A percentile compares a stretch with the other conserved stretches of the same genome.
Conservation (phyloP, 257 asterid genomes). For the Lithospermum erythrorhizon region DNA sequence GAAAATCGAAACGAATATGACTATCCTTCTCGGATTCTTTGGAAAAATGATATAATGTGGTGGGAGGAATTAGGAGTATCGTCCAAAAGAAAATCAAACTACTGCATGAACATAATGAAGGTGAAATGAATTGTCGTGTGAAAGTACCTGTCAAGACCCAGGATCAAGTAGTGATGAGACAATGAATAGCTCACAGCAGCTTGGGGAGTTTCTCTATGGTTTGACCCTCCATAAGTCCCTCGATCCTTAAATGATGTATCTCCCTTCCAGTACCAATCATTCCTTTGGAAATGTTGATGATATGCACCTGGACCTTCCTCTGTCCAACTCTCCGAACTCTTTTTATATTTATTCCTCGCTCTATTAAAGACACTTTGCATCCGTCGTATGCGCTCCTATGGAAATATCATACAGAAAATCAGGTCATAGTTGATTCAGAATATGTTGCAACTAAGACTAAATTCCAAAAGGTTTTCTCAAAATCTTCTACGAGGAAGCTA, state of each 20-base stretch:
- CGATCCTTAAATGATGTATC: conserved; percentile 53
- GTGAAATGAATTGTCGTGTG: neutral
- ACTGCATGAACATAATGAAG: neutral
- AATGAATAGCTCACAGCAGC: conserved; percentile 32
- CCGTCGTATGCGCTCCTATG: conserved; percentile 78
- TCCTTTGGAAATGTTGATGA: conserved; percentile 83
- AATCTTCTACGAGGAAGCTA: too few relatives aligned
- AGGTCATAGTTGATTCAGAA: neutral
- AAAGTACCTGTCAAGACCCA: conserved; percentile 81
- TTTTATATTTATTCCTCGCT: conserved; percentile 67
- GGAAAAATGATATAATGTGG: neutral
- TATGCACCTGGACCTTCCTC: conserved; percentile 51
- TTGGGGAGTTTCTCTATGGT: conserved; percentile 35
- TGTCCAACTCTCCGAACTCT: conserved; percentile 76
- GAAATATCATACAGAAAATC: conserved; percentile 8
- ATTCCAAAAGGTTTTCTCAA: neutral
- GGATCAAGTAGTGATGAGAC: conserved; percentile 75
- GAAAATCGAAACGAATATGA: neutral
- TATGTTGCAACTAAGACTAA: neutral
- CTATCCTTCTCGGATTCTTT: neutral
- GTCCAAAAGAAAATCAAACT: neutral
- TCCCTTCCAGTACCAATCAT: conserved; percentile 92
- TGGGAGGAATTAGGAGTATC: neutral
- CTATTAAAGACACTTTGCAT: conserved; percentile 92
- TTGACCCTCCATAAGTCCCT: conserved; percentile 14